Base-by-base conservation (phyloP, 495 filamentous ascomycete genomes). In the Penicillium flavigenum region DNA sequence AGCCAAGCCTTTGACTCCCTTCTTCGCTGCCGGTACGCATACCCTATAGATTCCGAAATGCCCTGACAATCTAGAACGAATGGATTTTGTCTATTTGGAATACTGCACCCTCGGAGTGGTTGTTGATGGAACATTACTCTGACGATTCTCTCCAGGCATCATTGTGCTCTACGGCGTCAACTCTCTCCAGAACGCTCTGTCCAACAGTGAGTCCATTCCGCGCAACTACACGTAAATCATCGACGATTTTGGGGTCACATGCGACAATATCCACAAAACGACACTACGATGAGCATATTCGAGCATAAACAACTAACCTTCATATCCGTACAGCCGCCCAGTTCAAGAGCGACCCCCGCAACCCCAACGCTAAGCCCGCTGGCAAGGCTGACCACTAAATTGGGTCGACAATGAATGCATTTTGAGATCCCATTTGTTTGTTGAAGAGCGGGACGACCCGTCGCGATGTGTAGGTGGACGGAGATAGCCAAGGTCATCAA, bases 331-430 rank as follows among this genome's bases (percentile, higher is more conserved):
- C 67, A 98, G 93, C 84, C 78, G 89, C 87, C 57, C 89, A 98
- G 73, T 96, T 82, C 86, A 92, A 89, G 86, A 93, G 94, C 81
- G 93, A 98, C 79, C 92, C 93, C 61, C 84, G 93, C 71, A 96
- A 96, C 83, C 89, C 87, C 64, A 79, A 83, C 69, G 74, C 77
- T 39, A 88, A 87, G 81, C 43, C 53, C 43, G 63, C 67, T 26
- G 60, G 61, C 42, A 79, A 81, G 66, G 64, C 73, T 45, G 69
- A 68, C 61, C 73, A 76, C 69, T 78, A 77, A 72, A 68, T 65
- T 61, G 38, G 57, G 50, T 47, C 56, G 36, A 58, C 49, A 46
- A 56, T 59, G 53, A 59, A 57, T 47, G 52, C 24, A 42, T 31
- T 51, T 56, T 62, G 66, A 60, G 53, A 63, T 58, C 41, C 43